phyloP scores from a whole-genome alignment of 345 rosid species.

The Dipteronia sinensis region DNA sequence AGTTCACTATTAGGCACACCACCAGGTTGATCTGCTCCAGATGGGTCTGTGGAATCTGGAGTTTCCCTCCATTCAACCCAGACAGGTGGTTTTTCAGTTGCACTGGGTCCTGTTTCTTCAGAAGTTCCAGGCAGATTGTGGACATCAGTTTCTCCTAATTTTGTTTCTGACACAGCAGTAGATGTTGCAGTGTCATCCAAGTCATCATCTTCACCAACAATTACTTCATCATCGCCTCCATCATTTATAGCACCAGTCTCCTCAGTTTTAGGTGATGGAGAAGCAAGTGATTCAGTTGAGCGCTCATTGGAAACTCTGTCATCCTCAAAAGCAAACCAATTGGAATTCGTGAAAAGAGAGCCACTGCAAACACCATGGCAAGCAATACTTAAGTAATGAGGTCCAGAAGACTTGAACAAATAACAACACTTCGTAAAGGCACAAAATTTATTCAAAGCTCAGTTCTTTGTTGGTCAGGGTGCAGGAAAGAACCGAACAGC shows the following conservation, averaged over 20 bases:
- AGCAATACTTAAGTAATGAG: not conserved
- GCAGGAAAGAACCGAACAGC: not conserved
- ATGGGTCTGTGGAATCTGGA: constrained; percentile 47
- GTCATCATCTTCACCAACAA: constrained; percentile 52
- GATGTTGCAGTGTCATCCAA: constrained; percentile 52
- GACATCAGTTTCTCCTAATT: constrained; percentile 39
- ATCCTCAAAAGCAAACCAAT: constrained; percentile 92
- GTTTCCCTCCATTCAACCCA: constrained; percentile 93
- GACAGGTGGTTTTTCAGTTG: constrained; percentile 54
- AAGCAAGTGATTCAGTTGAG: constrained; percentile 52
- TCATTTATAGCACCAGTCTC: constrained; percentile 36
- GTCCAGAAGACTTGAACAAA: not conserved
- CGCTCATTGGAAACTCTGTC: constrained; percentile 57
- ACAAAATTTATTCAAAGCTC: not conserved
- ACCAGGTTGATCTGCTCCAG: constrained; percentile 38
- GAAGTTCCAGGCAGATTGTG: constrained; percentile 38
- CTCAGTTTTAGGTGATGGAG: constrained; percentile 62
- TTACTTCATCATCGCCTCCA: constrained; percentile 42
- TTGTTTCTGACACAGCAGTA: constrained; percentile 40
- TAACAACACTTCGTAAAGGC: not conserved
- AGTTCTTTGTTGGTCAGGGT: not conserved
- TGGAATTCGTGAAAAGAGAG: constrained; percentile 82
- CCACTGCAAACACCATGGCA: constrained; percentile 47
- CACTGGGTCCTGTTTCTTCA: constrained; percentile 38
- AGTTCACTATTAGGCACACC: constrained; percentile 44